Base-by-base conservation (phyloP, 2,329 filamentous ascomycete genomes). In the Pyricularia grisea region DNA sequence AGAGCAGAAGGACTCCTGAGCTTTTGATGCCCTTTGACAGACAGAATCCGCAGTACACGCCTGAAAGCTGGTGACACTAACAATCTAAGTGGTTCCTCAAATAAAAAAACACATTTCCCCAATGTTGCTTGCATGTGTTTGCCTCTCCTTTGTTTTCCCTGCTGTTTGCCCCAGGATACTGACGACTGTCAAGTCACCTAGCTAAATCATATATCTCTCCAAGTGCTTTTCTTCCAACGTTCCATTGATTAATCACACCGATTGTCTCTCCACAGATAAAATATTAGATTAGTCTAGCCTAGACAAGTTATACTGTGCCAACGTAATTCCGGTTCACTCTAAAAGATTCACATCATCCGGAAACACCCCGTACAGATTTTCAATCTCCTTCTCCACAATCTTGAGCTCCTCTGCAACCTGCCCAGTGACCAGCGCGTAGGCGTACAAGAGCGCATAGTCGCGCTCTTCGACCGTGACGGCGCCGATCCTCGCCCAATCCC, bases 361-460 rank as follows among this genome's bases (percentile, higher is more conserved):
- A 71, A 91, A 76, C 60, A 89, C 82, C 17, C 88, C 88, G 80
- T 88, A 90, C 36, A 91, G 73, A 0, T 79, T 81, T 77, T 90
- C 88, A 67, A 91, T 83, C 76, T 90, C 88, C 71, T 77, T 81
- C 73, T 87, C 84, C 28, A 90, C 85, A 61, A 83, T 83, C 75
- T 84, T 83, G 64, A 91, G 79, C 78, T 90, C 88, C 68, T 88
- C 87, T 1, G 87, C 87, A 27, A 91, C 84, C 77, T 90, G 88
- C 63, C 87, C 84, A 9, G 88, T 90, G 66, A 91, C 87, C 64
- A 91, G 80, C 2, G 87, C 92, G 80, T 97, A 99, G 23, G 94
- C 94, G 80, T 98, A 99, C 63, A 98, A 80, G 73, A 98, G 81
- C 72, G 94, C 93, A 77, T 95, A 98, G 76, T 99, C 95, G 71